Evolutionary conservation across 305 asterid genomes (phyloP).

Genomic region (Fraxinus floribunda): DNA sequence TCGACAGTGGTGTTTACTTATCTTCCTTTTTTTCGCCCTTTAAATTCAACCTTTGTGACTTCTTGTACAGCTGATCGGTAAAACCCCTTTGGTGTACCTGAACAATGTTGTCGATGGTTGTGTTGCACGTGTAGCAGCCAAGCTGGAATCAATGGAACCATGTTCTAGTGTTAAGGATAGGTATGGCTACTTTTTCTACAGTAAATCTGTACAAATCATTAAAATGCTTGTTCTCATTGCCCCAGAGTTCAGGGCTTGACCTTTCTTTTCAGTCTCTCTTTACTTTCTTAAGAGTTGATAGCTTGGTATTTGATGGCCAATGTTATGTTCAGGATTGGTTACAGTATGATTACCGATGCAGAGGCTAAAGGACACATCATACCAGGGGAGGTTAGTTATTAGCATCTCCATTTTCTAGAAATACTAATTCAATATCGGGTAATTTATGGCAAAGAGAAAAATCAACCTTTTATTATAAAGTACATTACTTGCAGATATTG

Average conservation of each 20-base stretch:
- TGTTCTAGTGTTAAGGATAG: constrained; percentile 97
- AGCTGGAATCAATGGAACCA: constrained; percentile 92
- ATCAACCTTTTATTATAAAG: not conserved
- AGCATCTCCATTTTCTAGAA: not conserved
- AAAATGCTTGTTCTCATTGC: not conserved
- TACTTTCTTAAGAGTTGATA: not conserved
- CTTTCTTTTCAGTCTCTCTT: not conserved
- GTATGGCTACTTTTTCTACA: constrained; percentile 31
- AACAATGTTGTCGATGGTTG: constrained; percentile 84
- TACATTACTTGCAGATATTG: not conserved
- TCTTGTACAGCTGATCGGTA: constrained; percentile 75
- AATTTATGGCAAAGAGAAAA: not conserved
- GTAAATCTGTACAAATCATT: not conserved
- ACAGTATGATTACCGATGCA: constrained; percentile 89
- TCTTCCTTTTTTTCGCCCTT: not conserved
- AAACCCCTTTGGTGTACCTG: constrained; percentile 90
- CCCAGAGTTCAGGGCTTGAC: not conserved
- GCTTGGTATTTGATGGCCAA: not conserved
- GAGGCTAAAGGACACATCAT: constrained; percentile 69
- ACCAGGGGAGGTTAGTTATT: constrained; percentile 69
- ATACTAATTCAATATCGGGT: not conserved
- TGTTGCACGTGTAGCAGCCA: constrained; percentile 86
- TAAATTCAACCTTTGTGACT: not conserved
- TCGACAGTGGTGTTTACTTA: not conserved
- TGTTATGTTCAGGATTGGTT: constrained; percentile 60